These are phyloP conservation scores for Akanthomyces lecanii DNA, from an alignment of 2,329 filamentous ascomycete genomes.

Conservation along the genomic window DNA sequence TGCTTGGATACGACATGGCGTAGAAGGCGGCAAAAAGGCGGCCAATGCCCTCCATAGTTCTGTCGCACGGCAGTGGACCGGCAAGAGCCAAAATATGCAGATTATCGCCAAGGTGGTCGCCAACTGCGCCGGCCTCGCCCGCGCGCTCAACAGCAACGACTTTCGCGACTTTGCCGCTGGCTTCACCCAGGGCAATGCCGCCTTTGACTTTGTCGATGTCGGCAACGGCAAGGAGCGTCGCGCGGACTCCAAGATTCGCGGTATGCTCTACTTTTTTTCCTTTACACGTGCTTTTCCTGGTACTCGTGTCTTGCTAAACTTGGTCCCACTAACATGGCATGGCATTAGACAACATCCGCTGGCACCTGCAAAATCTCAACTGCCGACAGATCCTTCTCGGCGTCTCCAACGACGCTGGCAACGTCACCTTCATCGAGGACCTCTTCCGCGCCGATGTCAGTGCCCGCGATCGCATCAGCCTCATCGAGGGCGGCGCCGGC, in stretches of 20 bases:
- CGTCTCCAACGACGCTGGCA: slow-evolving; percentile 58
- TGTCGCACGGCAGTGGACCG: slow-evolving; percentile 43
- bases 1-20: slow-evolving; percentile 48
- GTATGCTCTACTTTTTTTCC: slow-evolving; percentile 31
- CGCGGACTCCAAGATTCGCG: slow-evolving; percentile 57
- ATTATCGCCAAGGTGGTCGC: slow-evolving; percentile 54
- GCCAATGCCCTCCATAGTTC: slow-evolving; percentile 46
- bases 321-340: background rate
- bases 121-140: slow-evolving; percentile 48
- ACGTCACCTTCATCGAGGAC: slow-evolving; percentile 56
- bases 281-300: background rate
- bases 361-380: slow-evolving; percentile 57
- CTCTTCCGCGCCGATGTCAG: slow-evolving; percentile 45
- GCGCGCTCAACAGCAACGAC: slow-evolving; percentile 45
- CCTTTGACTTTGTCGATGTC: slow-evolving; percentile 62
- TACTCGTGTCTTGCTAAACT: background rate
- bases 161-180: slow-evolving; percentile 55
- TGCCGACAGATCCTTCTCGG: slow-evolving; percentile 60
- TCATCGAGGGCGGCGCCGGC: slow-evolving; percentile 49
- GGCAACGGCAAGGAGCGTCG: slow-evolving; percentile 55
- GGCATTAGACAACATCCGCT: slow-evolving; percentile 44
- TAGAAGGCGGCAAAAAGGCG: slow-evolving; percentile 51
- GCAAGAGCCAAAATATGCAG: slow-evolving; percentile 44
- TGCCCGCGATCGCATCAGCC: slow-evolving; percentile 42
- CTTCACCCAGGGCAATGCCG: slow-evolving; percentile 55